A percentile compares a stretch with the other conserved stretches of the same genome.
Conservation (phyloP, 106 monocot genomes). For the Dioscorea alata region DNA sequence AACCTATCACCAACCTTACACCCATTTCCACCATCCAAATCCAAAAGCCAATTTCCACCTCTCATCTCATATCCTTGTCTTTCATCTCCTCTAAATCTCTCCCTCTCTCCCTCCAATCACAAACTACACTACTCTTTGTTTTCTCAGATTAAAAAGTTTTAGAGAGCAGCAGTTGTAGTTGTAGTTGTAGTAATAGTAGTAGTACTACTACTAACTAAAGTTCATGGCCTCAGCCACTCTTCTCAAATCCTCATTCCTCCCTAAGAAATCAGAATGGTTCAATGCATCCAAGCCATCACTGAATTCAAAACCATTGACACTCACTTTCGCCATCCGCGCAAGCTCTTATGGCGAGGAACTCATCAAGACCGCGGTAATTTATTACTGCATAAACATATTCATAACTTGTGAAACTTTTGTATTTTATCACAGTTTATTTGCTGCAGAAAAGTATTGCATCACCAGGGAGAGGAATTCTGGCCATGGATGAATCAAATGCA, state of each 20-base stretch:
- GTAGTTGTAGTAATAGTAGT: too few species aligned
- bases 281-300: slow-evolving; percentile 9
- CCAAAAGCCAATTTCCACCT: slow-evolving; percentile 40
- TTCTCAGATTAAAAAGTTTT: too few species aligned
- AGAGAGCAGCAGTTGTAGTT: too few species aligned
- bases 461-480: slow-evolving; percentile 84
- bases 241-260: slow-evolving; percentile 95
- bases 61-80: slow-evolving; percentile 59
- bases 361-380: slow-evolving; percentile 78
- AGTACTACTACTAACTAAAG: too few species aligned
- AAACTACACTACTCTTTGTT: background rate
- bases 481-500: slow-evolving; percentile 97
- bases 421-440: background rate
- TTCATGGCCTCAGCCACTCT: slow-evolving; percentile 80
- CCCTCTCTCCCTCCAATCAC: slow-evolving; percentile 15
- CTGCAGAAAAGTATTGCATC: slow-evolving; percentile 92
- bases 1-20: slow-evolving; percentile 12
- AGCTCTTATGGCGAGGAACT: slow-evolving; percentile 78
- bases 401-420: too few species aligned
- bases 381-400: too few species aligned
- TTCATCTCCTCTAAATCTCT: slow-evolving; percentile 3
- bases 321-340: slow-evolving; percentile 57
- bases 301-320: slow-evolving; percentile 24
- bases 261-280: slow-evolving; percentile 66
- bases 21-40: slow-evolving; percentile 48